Evolutionary conservation across 345 rosid species (phyloP).

Genomic region (Erucastrum elatum): DNA sequence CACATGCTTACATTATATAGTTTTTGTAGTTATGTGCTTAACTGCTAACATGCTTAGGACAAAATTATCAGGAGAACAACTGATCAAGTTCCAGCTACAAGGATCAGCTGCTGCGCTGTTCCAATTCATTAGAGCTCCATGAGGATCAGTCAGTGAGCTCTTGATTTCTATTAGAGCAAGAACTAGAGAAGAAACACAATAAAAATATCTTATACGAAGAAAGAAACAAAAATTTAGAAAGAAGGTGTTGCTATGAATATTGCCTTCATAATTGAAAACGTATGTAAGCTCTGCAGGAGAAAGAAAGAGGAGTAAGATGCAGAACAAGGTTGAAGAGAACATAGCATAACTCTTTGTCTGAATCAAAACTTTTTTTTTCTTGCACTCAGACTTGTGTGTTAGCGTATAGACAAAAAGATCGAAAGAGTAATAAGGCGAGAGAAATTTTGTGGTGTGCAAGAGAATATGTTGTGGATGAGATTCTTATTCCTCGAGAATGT

Average conservation of each 20-base stretch:
- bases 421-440: neutral
- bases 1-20: constrained; percentile 1
- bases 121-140: constrained; percentile 62
- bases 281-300: constrained; percentile 64
- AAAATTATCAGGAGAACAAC: constrained; percentile 65
- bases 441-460: neutral
- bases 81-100: constrained; percentile 77
- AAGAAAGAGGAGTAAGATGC: constrained; percentile 34
- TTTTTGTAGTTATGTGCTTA: constrained; percentile 45
- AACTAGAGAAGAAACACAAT: constrained; percentile 48
- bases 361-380: constrained; percentile 2
- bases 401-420: neutral
- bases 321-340: constrained; percentile 40
- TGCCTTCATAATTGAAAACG: constrained; percentile 94
- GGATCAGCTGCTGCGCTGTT: constrained; percentile 80
- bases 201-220: neutral
- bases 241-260: neutral
- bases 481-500: neutral
- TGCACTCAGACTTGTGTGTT: constrained; percentile 9
- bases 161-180: constrained; percentile 69
- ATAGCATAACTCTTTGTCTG: constrained; percentile 26
- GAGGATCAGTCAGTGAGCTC: constrained; percentile 59
- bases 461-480: neutral
- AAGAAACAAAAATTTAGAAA: neutral
- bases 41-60: constrained; percentile 49